Evolutionary conservation across 75 land plant species (phyloP).

Genomic region (Selaginella moellendorffii): DNA sequence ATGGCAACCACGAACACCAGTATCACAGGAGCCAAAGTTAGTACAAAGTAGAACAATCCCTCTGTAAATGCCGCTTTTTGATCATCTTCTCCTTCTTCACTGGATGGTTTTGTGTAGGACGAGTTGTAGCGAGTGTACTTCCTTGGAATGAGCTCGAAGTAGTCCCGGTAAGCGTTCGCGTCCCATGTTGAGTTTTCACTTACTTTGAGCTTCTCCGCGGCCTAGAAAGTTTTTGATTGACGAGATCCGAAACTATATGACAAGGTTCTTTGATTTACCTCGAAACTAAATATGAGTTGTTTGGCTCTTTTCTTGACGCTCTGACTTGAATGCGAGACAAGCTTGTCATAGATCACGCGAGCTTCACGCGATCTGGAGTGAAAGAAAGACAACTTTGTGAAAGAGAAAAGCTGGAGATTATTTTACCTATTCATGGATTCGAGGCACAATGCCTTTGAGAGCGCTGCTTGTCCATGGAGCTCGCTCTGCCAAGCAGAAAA

Average conservation of each 20-base stretch:
- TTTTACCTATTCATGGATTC: slow-evolving; percentile 65
- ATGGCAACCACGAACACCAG: neutral
- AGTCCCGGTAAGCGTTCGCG: neutral
- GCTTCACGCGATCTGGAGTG: slow-evolving; percentile 48
- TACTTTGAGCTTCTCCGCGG: neutral
- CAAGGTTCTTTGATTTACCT: slow-evolving; percentile 29
- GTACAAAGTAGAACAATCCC: neutral
- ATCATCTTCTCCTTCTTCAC: neutral
- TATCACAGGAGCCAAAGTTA: neutral
- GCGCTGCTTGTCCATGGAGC: slow-evolving; percentile 72
- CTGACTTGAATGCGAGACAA: slow-evolving; percentile 52
- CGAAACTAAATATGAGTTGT: slow-evolving; percentile 48
- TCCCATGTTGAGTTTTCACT: neutral
- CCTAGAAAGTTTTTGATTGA: neutral
- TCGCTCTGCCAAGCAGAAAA: slow-evolving; percentile 41
- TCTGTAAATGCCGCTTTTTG: neutral
- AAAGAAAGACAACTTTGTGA: slow-evolving; percentile 4
- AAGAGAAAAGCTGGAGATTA: neutral
- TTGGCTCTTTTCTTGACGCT: slow-evolving; percentile 58
- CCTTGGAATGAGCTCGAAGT: neutral
- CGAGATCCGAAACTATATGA: neutral
- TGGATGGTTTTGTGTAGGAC: too few relatives aligned
- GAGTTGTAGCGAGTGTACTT: neutral
- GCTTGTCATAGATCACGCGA: slow-evolving; percentile 55
- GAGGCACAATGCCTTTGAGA: slow-evolving; percentile 70